phyloP scores from a whole-genome alignment of 768 basidiomycete genomes.

The Tulasnella calospora region DNA sequence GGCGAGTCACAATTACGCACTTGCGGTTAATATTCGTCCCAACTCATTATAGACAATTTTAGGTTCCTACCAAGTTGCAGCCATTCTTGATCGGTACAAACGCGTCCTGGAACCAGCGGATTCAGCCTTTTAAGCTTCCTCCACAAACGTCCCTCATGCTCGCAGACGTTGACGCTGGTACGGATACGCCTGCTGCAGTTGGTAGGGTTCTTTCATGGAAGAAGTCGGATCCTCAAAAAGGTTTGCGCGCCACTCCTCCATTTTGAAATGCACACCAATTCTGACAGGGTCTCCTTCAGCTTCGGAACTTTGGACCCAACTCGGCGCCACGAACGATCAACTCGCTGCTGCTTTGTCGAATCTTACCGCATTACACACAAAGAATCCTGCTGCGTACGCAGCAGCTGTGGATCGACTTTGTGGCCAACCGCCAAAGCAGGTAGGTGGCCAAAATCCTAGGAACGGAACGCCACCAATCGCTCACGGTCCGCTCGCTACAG shows the following conservation, averaged over 20 bases:
- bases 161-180: slow-evolving; percentile 94
- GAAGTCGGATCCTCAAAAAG: slow-evolving; percentile 54
- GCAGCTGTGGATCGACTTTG: slow-evolving; percentile 21
- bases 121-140: slow-evolving; percentile 73
- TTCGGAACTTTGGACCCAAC: slow-evolving; percentile 30
- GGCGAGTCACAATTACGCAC: slow-evolving; percentile 35
- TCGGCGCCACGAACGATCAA: slow-evolving; percentile 29
- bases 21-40: background rate
- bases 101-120: slow-evolving; percentile 64
- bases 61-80: slow-evolving; percentile 41
- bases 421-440: slow-evolving; percentile 15
- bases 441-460: background rate
- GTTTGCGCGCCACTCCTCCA: slow-evolving; percentile 37
- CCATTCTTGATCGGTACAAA: slow-evolving; percentile 58
- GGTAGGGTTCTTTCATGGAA: slow-evolving; percentile 90
- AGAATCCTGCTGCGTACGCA: slow-evolving; percentile 21
- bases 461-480: background rate
- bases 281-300: slow-evolving; percentile 18
- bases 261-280: background rate
- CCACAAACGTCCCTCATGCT: slow-evolving; percentile 78
- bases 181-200: slow-evolving; percentile 91
- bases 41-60: background rate
- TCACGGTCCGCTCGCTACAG: background rate
- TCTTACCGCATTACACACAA: slow-evolving; percentile 18
- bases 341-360: slow-evolving; percentile 27